Evolutionary conservation across 371 early-diverging fungal genomes (phyloP), one percentile per base, ranked within the genome.

Genomic region (Mortierella sp.): DNA sequence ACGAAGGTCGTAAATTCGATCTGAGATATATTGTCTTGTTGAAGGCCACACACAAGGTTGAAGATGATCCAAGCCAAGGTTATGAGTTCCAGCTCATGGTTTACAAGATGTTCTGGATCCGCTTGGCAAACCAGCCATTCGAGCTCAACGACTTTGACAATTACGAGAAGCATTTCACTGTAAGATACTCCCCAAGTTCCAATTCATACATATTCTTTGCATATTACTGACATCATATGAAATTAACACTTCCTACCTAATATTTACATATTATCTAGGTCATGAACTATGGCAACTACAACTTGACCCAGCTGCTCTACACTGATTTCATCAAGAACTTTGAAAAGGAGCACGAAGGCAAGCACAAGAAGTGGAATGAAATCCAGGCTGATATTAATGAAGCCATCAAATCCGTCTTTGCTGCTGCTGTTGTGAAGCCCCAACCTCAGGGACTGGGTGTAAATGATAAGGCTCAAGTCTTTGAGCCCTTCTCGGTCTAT

Each of bases 81-180:
- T 79, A 70, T 19, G 69, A 86, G 13, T 87, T 86, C 62, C 62
- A 82, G 43, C 68, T 84, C 66, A 68, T 86, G 68, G 85, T 87
- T 1, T 88, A 90, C 72, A 88, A 87, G 61, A 88, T 87, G 88
- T 90, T 90, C 66, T 88, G 88, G 89, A 84, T 86, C 53, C 89
- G 90, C 12, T 74, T 90, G 32, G 89, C 90, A 22, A 88, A 90
- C 72, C 88, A 90, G 56, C 60, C 75, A 10, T 70, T 72, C 28
- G 59, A 55, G 12, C 64, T 83, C 63, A 80, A 86, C 26, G 84
- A 88, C 57, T 68, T 86, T 72, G 79, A 86, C 57, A 89, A 90
- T 57, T 87, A 88, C 66, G 90, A 89, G 58, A 79, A 86, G 49
- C 89, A 89, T 43, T 88, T 88, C 37, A 89, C 89, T 1, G 87